Evolutionary conservation across 768 basidiomycete genomes (phyloP), one percentile per base, ranked within the genome.

Genomic region (Lactarius hengduanensis): DNA sequence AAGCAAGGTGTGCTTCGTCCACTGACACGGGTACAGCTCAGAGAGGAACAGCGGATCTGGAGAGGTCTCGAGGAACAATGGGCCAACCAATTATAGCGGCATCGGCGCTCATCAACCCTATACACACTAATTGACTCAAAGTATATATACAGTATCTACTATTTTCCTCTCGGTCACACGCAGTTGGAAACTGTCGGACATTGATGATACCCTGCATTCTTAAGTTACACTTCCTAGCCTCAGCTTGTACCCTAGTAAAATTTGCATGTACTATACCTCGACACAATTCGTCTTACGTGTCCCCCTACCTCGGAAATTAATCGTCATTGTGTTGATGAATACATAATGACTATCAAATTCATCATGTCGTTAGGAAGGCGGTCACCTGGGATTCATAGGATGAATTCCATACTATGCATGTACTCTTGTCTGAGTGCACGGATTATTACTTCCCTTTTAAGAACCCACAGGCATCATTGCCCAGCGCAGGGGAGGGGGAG

Each of bases 1-100:
- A 28, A 28, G 30, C 50, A 54, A 36, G 66, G 66, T 36, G 57
- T 67, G 22, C 40, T 67, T 20, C 62, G 62, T 15, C 26, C 28
- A 43, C 10, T 67, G 58, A 38, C 10, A 1, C 58, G 36, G 34
- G 34, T n/a, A 0, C 66, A 67, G 26, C 66, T 67, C 41, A 55
- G 53, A 40, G 56, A 63, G 1, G 66, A 47, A 8, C 58, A 60
- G 15, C 32, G 2, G 22, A 16, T 11, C 9, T 67, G 28, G 57
- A 55, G 43, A 16, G 20, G 11, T 16, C 41, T 67, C 36, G 57
- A 20, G 26, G 7, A 32, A 9, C 40, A 63, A 36, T 67, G 66
- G 65, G 66, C 36, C 0, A 22, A 26, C 16, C 66, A 30, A 10
- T 34, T 18, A 30, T 40, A 47, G n/a, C 50, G 15, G 9, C 36